phyloP scores from a whole-genome alignment of 2,329 filamentous ascomycete species.

The Arthrobotrys iridis region DNA sequence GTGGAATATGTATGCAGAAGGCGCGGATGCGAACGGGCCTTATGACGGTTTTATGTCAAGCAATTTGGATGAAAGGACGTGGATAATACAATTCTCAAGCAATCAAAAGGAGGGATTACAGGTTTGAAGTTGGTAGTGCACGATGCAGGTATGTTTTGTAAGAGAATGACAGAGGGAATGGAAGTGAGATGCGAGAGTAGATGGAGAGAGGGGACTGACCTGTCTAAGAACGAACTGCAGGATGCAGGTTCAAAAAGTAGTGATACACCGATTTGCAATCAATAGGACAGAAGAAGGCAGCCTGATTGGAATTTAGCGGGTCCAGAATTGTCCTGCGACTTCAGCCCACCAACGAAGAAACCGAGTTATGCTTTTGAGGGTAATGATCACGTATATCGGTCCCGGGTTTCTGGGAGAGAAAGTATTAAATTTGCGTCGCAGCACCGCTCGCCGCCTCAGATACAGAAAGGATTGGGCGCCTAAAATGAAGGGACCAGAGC shows the following conservation, averaged over 20 bases:
- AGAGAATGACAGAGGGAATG: constrained; percentile 26
- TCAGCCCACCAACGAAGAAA: constrained; percentile 46
- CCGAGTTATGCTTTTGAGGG: constrained; percentile 12
- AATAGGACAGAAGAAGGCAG: constrained; percentile 38
- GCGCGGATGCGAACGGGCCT: constrained; percentile 21
- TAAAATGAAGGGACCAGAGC: constrained; percentile 37
- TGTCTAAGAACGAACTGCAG: constrained; percentile 52
- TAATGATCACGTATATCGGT: constrained; percentile 33
- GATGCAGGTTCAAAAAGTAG: constrained; percentile 27
- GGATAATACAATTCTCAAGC: constrained; percentile 19
- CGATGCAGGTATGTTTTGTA: constrained; percentile 22
- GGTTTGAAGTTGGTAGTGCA: constrained; percentile 22
- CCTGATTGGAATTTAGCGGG: constrained; percentile 40
- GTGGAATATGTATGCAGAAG: constrained; percentile 24
- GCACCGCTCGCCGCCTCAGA: constrained; percentile 21
- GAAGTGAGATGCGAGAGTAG: constrained; percentile 31
- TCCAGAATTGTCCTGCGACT: constrained; percentile 17
- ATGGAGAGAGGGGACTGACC: constrained; percentile 32
- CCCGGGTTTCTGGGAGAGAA: constrained; percentile 24
- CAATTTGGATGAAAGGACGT: constrained; percentile 36
- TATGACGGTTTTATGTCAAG: constrained; percentile 45
- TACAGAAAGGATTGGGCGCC: constrained; percentile 53
- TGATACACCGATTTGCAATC: constrained; percentile 36
- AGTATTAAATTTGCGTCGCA: constrained; percentile 51
- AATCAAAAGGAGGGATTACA: constrained; percentile 26